phyloP scores from a whole-genome alignment of 352 stramenopile genomes.

The Phytophthora gonapodyides region DNA sequence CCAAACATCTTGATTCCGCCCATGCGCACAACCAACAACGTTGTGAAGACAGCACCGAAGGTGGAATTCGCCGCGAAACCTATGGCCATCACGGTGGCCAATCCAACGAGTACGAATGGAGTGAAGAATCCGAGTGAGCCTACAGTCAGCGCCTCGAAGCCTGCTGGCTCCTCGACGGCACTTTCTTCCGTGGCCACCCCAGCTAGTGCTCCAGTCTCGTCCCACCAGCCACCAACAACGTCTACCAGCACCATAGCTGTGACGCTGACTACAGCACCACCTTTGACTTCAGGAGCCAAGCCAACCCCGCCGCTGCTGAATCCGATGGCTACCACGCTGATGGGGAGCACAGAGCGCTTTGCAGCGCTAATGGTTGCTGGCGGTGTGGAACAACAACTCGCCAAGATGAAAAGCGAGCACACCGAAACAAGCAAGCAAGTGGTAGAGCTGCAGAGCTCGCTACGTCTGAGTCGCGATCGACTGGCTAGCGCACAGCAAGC shows the following conservation, averaged over 20 bases:
- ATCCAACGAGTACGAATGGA: slow-evolving; percentile 13
- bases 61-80: slow-evolving; percentile 12
- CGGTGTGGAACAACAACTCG: slow-evolving; percentile 72
- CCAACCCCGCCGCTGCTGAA: slow-evolving; percentile 25
- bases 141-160: slow-evolving; percentile 7
- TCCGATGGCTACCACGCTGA: slow-evolving; percentile 35
- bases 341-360: slow-evolving; percentile 58
- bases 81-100: neutral
- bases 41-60: slow-evolving; percentile 25
- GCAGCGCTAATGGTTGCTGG: slow-evolving; percentile 62
- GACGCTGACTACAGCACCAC: neutral
- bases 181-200: neutral
- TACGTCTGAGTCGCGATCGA: slow-evolving; percentile 68
- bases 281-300: slow-evolving; percentile 12
- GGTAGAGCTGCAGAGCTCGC: slow-evolving; percentile 64
- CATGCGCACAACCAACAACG: slow-evolving; percentile 12
- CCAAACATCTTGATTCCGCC: slow-evolving; percentile 64
- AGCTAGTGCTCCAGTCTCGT: slow-evolving; percentile 5
- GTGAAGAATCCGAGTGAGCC: slow-evolving; percentile 10
- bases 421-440: slow-evolving; percentile 73
- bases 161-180: slow-evolving; percentile 3
- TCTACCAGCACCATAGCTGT: neutral
- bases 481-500: slow-evolving; percentile 53
- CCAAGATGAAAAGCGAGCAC: slow-evolving; percentile 76
- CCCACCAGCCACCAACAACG: slow-evolving; percentile 7